Percentiles rank a stretch among this genome's conserved stretches.
These are phyloP conservation scores for Amesomyces nigricolor DNA, from an alignment of 2,329 filamentous ascomycete genomes.

Conservation along the genomic window DNA sequence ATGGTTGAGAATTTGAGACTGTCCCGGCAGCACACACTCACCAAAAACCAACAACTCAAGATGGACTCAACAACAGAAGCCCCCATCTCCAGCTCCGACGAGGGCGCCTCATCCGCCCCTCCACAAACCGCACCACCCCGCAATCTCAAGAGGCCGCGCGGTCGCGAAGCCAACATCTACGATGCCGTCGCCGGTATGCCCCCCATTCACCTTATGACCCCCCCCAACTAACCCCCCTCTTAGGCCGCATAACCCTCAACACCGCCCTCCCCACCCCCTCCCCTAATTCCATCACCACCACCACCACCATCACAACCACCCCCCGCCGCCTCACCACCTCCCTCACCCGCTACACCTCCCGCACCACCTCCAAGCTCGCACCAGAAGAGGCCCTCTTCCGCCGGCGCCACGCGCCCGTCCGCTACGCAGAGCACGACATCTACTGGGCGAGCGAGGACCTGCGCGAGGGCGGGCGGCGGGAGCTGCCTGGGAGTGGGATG, in stretches of 20 bases:
- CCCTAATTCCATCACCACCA: conserved; percentile 1
- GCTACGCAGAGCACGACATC: conserved; percentile 65
- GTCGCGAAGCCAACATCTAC: conserved; percentile 52
- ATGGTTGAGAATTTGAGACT: too few relatives aligned
- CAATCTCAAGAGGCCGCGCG: conserved; percentile 3
- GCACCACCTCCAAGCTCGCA: conserved; percentile 40
- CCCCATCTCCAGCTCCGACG: conserved; percentile 11
- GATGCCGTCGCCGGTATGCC: conserved; percentile 64
- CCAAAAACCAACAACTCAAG: neutral
- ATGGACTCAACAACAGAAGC: neutral
- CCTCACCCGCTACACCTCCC: conserved; percentile 26
- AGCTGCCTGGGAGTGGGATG: conserved; percentile 63
- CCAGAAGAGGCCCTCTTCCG: conserved; percentile 70
- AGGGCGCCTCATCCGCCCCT: neutral
- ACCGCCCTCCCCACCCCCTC: conserved; percentile 25
- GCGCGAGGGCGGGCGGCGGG: conserved; percentile 38
- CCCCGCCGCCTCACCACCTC: conserved; percentile 5
- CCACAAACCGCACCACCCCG: neutral
- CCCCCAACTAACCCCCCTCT: neutral
- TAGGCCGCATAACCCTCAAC: conserved; percentile 35
- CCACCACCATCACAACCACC: neutral
- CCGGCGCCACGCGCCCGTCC: conserved; percentile 55
- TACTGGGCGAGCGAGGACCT: conserved; percentile 62
- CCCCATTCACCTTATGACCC: neutral
- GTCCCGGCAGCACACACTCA: neutral